Conservation (phyloP, 192 early-diverging fungal species). For the Funneliformis geosporum region DNA sequence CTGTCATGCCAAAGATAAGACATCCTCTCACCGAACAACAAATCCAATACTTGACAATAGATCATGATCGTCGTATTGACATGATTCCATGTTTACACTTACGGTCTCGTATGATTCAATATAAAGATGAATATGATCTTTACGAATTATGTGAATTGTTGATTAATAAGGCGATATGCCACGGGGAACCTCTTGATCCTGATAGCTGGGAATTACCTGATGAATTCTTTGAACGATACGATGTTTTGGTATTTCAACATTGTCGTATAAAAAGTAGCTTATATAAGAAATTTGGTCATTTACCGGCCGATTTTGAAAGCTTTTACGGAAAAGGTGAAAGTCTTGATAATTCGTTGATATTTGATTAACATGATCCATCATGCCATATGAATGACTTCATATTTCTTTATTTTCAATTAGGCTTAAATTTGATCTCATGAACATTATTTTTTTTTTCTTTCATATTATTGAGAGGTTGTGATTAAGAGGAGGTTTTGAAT, state of each 20-base stretch:
- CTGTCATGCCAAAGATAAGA: not conserved
- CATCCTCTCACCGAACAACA: not conserved
- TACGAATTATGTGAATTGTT: slow-evolving; percentile 40
- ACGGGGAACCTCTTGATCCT: slow-evolving; percentile 45
- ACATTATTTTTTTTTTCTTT: not conserved
- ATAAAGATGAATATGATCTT: slow-evolving; percentile 38
- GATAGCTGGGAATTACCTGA: slow-evolving; percentile 45
- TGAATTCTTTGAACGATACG: slow-evolving; percentile 42
- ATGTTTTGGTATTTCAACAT: slow-evolving; percentile 26
- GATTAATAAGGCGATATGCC: slow-evolving; percentile 41
- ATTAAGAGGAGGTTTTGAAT: not conserved
- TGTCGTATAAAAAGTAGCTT: slow-evolving; percentile 8
- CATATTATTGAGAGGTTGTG: not conserved
- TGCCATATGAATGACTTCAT: not conserved
- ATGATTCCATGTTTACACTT: slow-evolving; percentile 46
- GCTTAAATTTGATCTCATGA: not conserved
- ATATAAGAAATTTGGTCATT: not conserved
- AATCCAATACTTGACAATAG: slow-evolving; percentile 15
- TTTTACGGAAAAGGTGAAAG: not conserved
- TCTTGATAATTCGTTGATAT: not conserved
- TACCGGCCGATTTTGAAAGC: not conserved
- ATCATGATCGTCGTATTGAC: slow-evolving; percentile 43
- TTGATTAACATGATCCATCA: not conserved
- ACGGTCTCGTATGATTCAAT: slow-evolving; percentile 43
- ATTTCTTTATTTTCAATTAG: not conserved